phyloP scores from a whole-genome alignment of 2,329 filamentous ascomycete species.

The Epicoccum sorghinum region DNA sequence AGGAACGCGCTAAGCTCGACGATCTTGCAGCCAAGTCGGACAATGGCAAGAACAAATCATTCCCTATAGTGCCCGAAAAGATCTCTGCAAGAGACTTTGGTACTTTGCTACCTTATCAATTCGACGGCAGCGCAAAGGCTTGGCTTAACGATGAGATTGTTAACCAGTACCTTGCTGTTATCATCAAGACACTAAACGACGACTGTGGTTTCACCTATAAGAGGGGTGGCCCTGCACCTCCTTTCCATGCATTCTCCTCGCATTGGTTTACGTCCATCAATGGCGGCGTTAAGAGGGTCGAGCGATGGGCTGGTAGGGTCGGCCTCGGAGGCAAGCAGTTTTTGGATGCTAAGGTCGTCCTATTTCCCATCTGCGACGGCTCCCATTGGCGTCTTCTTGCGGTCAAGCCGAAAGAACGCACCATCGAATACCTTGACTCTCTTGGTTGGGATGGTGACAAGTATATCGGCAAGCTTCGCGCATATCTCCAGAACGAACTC shows the following conservation, averaged over 20 bases:
- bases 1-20: constrained; percentile 24
- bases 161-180: constrained; percentile 67
- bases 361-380: constrained; percentile 70
- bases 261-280: constrained; percentile 68
- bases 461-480: constrained; percentile 36
- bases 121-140: constrained; percentile 51
- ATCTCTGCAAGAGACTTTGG: constrained; percentile 66
- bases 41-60: constrained; percentile 21
- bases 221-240: constrained; percentile 61
- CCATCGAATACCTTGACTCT: constrained; percentile 73
- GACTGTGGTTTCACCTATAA: constrained; percentile 61
- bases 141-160: constrained; percentile 83
- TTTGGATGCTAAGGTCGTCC: constrained; percentile 68
- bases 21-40: constrained; percentile 19
- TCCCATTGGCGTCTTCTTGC: constrained; percentile 76
- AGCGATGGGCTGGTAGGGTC: constrained; percentile 56
- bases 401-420: constrained; percentile 65
- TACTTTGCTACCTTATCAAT: constrained; percentile 55
- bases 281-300: constrained; percentile 33
- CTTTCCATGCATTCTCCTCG: constrained; percentile 67
- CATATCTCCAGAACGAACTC: constrained; percentile 66
- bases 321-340: constrained; percentile 58
- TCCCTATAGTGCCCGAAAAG: constrained; percentile 34
- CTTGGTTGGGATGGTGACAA: constrained; percentile 55
- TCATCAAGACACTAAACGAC: constrained; percentile 66